Conservation (phyloP, 257 asterid species). For the Plectranthus barbatus region DNA sequence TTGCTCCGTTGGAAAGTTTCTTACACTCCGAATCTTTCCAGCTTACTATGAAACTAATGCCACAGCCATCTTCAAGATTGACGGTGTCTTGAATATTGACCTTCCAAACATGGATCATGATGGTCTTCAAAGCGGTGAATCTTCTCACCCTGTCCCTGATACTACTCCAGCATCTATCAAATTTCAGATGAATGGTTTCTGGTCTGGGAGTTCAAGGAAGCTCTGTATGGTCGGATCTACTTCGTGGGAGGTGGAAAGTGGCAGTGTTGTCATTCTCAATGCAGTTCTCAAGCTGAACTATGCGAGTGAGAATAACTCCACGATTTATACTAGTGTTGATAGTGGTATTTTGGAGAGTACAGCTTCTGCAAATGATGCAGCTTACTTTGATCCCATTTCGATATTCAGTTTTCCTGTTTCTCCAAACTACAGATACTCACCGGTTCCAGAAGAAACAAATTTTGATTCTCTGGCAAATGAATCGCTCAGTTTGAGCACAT, state of each 20-base stretch:
- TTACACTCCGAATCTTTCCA: conserved; percentile 11
- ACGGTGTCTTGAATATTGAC: conserved; percentile 23
- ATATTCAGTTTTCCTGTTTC: no score
- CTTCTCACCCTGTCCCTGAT: no score
- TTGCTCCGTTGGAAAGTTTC: neutral
- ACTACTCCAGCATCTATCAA: neutral
- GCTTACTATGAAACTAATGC: conserved; percentile 20
- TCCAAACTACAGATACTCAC: no score
- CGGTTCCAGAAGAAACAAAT: conserved; percentile 15
- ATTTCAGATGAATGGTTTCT: conserved; percentile 40
- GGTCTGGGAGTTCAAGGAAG: conserved; percentile 42
- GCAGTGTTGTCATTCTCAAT: conserved; percentile 19
- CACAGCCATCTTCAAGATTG: conserved; percentile 25
- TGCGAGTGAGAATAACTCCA: conserved; percentile 14
- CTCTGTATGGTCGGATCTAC: conserved; percentile 56
- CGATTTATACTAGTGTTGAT: no score
- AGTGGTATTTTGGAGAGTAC: no score
- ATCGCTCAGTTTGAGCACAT: no score
- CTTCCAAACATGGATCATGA: neutral
- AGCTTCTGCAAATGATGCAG: no score
- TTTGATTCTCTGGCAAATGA: no score
- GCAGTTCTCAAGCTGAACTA: no score
- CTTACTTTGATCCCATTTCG: no score
- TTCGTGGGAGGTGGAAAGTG: conserved; percentile 4
- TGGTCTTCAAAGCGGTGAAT: no score